Base-by-base conservation (phyloP, 306 rosid genomes). In the Sicyos edulis region DNA sequence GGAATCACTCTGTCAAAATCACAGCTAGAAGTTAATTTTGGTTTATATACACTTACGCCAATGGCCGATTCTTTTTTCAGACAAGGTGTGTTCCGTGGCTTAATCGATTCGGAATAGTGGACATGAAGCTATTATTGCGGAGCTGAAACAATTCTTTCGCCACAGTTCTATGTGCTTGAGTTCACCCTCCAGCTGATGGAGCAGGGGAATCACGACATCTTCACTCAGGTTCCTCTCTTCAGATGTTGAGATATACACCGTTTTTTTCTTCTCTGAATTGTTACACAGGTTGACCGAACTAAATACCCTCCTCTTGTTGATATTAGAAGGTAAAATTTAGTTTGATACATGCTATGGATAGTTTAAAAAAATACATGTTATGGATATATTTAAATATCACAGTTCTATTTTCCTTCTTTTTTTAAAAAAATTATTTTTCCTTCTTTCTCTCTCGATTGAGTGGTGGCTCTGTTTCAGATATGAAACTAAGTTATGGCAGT, bases 1-100 rank as follows among this genome's bases (percentile, higher is more conserved):
- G 37, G 37, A 32, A 32, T 32, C 37, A 32, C 37, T 32, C 19
- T 67, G 7, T 47, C 20, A 26, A 68, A 22, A 47, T 67, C 56
- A 65, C 54, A 2, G 54, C 7, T 0, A 19, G 13, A 22, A 45
- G 56, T 20, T 32, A 32, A 15, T 19, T 19, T 49, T 47, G 57
- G 42, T 49, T 22, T 24, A 1, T 37, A 10, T 32, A 40, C 61
- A 67, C 72, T 77, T 45, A 13, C 63, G 74, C 77, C 83, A 32
- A 74, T 77, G 21, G 45, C 57, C 69, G 45, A 60, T 49, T 22
- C 26, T 0, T 69, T 34, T 80, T 80, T 64, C 93, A 92, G 98
- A 90, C 75, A 92, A 90, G 87, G 87, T 92, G 57, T 92, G 98
- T 78, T 92, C 96, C 64, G 62, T 80, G 77, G 92, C 91, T 68